A percentile compares a stretch with the other conserved stretches of the same genome.
These are phyloP conservation scores for Nyssa sinensis DNA, from an alignment of 148 eudicot species.

Conservation along the genomic window DNA sequence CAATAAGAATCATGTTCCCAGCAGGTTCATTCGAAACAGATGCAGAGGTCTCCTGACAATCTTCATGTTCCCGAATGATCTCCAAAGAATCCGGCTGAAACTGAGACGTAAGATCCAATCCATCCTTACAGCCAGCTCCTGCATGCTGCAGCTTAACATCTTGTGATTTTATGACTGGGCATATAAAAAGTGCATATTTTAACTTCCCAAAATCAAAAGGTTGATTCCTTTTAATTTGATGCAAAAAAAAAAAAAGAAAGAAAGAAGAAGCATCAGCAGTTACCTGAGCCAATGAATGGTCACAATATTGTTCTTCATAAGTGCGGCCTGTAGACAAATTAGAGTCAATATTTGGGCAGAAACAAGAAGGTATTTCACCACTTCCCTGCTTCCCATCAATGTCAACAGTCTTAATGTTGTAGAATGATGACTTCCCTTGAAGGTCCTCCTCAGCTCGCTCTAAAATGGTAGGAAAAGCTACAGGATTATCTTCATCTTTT, in stretches of 20 bases:
- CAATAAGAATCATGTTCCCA: constrained; percentile 4
- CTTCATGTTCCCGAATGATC: constrained; percentile 17
- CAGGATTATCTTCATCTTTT: constrained; percentile 17
- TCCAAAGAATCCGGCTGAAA: constrained; percentile 14
- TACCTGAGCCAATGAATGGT: constrained; percentile 43
- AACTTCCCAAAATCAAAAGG: no score
- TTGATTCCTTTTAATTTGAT: not conserved
- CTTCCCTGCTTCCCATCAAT: constrained; percentile 20
- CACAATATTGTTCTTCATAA: constrained; percentile 24
- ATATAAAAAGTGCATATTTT: not conserved
- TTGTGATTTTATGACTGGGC: not conserved
- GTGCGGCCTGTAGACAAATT: constrained; percentile 23
- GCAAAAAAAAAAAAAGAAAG: no score
- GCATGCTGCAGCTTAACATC: constrained; percentile 14
- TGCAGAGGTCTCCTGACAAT: constrained; percentile 1
- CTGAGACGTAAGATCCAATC: constrained; percentile 7
- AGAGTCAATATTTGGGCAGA: constrained; percentile 21
- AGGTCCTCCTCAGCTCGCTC: constrained; percentile 27
- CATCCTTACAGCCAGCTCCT: constrained; percentile 3
- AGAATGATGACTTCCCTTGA: constrained; percentile 27
- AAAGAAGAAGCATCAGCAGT: constrained; percentile 13
- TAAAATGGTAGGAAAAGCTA: constrained; percentile 18
- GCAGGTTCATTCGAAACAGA: constrained; percentile 5
- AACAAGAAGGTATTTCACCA: constrained; percentile 25
- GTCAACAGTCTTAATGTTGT: constrained; percentile 25